Evolutionary conservation across 2,329 filamentous ascomycete genomes (phyloP), one percentile per base, ranked within the genome.

Genomic region (Phaeosphaeriaceae sp.): DNA sequence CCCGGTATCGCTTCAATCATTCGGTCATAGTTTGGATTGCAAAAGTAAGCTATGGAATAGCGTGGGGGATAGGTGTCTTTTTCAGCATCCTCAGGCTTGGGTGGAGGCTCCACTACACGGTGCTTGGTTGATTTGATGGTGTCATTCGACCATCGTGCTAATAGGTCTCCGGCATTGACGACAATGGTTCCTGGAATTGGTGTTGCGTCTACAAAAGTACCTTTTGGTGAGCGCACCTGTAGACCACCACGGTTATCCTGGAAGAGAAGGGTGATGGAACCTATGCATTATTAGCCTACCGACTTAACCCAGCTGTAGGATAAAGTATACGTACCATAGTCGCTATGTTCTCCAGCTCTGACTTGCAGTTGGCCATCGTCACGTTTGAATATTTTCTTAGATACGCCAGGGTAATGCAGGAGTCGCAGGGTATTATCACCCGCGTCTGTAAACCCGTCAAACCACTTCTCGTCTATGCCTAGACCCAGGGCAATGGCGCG

Each of bases 31-130:
- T 95, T 92, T 7, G 91, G 90, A 61, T 95, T 93, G 78, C 91
- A 95, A 70, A 96, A 95, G 76, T 95, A 97, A 62, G 92, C 92
- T 67, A 97, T 87, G 63, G 88, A 93, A 68, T 97, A 97, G 21
- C 78, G 60, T 5, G 90, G 80, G 1, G 91, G 90, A 71, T 95
- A 87, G 15, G 80, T 81, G 3, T 70, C 71, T 6, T 75, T 76
- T 13, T 76, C 77, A 3, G 79, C 80, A 13, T 79, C 77, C 1
- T 74, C 69, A 9, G 62, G 54, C 32, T 70, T 70, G 4, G 70
- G 63, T 0, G 90, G 89, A 2, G 92, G 92, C 75, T 96, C 89
- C 4, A 97, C 89, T 1, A 97, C 92, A 9, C 92, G 85, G 73
- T 97, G 92, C 52, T 92, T 84, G 3, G 92, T 97, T 68, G 89